Evolutionary conservation across 768 basidiomycete genomes (phyloP), one percentile per base, ranked within the genome.

Genomic region (Serendipita vermifera): DNA sequence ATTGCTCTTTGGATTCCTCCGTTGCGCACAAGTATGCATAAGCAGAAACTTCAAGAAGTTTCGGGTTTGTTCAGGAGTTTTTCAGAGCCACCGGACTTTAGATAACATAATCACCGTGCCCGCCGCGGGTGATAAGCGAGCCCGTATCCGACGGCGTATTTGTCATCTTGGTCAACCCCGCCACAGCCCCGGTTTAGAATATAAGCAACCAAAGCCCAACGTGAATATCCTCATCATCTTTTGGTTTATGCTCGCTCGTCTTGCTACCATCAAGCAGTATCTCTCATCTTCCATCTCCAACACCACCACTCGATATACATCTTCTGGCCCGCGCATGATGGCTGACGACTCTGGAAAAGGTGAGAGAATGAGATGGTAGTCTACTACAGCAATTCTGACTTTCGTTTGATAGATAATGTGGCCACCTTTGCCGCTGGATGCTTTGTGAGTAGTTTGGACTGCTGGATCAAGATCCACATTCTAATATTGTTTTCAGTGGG

Each of bases 61-160:
- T n/a, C n/a, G n/a, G n/a, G n/a, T n/a, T n/a, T n/a, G n/a, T 6
- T 17, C 39, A 11, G 36, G 36, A 38, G 36, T 38, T n/a, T 38
- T 38, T n/a, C n/a, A n/a, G n/a, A n/a, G n/a, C 39, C 39, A 41
- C 39, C 39, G 39, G 39, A n/a, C 17, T 41, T 41, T 41, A 41
- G 39, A 41, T 41, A 41, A 26, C 39, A 26, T 41, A 41, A 41
- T 41, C 39, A 41, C 39, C 39, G 39, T 41, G 17, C 15, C 9
- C 6, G 26, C 6, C 39, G 39, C 17, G 39, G 15, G 26, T 41
- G n/a, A n/a, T n/a, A n/a, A n/a, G n/a, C n/a, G n/a, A n/a, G n/a
- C n/a, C n/a, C n/a, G n/a, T n/a, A n/a, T n/a, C n/a, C n/a, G n/a
- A n/a, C n/a, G n/a, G n/a, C n/a, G n/a, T n/a, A n/a, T n/a, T n/a